phyloP scores from a whole-genome alignment of 768 basidiomycete species.

The Heimioporus sp. region DNA sequence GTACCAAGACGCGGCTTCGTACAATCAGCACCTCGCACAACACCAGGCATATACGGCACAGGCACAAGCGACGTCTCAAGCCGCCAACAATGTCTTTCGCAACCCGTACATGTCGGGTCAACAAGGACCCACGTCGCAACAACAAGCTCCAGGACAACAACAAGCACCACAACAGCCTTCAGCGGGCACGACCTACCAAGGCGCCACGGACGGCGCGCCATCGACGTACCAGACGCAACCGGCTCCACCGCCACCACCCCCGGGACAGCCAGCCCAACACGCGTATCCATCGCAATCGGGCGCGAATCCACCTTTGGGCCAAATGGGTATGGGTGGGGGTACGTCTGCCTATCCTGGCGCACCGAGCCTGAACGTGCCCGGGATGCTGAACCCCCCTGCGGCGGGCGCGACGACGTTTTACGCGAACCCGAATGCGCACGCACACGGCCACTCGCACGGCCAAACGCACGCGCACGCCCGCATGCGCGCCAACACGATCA shows the following conservation, averaged over 20 bases:
- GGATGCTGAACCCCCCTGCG: slow-evolving; percentile 42
- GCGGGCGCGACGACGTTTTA: slow-evolving; percentile 44
- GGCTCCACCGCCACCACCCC: slow-evolving; percentile 30
- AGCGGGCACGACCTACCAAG: slow-evolving; percentile 21
- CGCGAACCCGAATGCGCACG: slow-evolving; percentile 49
- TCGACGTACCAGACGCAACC: slow-evolving; percentile 24
- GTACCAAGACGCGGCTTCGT: slow-evolving; percentile 88
- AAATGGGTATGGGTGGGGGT: slow-evolving; percentile 10
- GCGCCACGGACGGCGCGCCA: slow-evolving; percentile 13
- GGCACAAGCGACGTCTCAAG: slow-evolving; percentile 71
- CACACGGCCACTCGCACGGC: slow-evolving; percentile 3
- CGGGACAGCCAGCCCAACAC: slow-evolving; percentile 20
- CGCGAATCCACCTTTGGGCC: slow-evolving; percentile 20
- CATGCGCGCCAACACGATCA: slow-evolving; percentile 88
- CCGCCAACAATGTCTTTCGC: slow-evolving; percentile 63
- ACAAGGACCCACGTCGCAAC: slow-evolving; percentile 33
- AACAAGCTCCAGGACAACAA: slow-evolving; percentile 22
- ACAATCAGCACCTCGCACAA: slow-evolving; percentile 92
- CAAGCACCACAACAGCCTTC: slow-evolving; percentile 7
- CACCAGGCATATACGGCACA: slow-evolving; percentile 93
- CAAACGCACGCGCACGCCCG: slow-evolving; percentile 43
- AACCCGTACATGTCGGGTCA: slow-evolving; percentile 78
- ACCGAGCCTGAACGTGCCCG: slow-evolving; percentile 18
- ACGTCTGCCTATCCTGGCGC: slow-evolving; percentile 19
- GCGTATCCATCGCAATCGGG: slow-evolving; percentile 25